Percentiles rank a stretch among this genome's conserved stretches.
Evolutionary conservation across 192 early-diverging fungal genomes (phyloP).

Genomic region (Endogone sp.): DNA sequence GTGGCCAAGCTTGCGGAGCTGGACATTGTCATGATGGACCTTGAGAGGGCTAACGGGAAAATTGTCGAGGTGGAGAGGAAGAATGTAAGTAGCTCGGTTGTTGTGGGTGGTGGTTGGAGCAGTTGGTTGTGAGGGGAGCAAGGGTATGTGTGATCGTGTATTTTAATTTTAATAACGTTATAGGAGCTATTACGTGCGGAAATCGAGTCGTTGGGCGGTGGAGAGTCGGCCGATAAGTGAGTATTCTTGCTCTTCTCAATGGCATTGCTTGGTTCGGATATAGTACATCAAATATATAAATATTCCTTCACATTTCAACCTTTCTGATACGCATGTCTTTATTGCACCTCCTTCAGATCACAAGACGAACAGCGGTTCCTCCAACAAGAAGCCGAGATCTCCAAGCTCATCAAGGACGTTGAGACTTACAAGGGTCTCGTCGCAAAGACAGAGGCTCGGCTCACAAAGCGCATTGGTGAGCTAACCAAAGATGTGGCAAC

Average conservation of each 20-base stretch:
- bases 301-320: too few relatives aligned
- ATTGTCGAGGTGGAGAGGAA: conserved; percentile 64
- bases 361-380: too few relatives aligned
- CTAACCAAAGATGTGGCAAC: conserved; percentile 36
- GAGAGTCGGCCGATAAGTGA: too few relatives aligned
- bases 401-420: conserved; percentile 36
- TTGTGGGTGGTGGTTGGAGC: not conserved
- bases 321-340: too few relatives aligned
- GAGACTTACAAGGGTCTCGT: conserved; percentile 36
- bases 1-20: conserved; percentile 78
- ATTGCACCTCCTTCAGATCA: too few relatives aligned
- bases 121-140: not conserved
- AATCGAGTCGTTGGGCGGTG: too few relatives aligned
- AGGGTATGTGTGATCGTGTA: not conserved
- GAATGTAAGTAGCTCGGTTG: conserved; percentile 39
- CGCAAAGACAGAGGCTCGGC: conserved; percentile 34
- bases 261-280: too few relatives aligned
- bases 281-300: too few relatives aligned
- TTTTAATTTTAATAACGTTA: not conserved
- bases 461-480: conserved; percentile 38
- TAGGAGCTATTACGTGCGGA: not conserved
- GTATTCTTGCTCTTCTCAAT: too few relatives aligned
- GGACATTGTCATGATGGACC: conserved; percentile 83
- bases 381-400: conserved; percentile 42
- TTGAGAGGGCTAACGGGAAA: conserved; percentile 75